A percentile compares a stretch with the other conserved stretches of the same genome.
These are phyloP conservation scores for Mortierella sp. DNA, from an alignment of 371 early-diverging fungal genomes.

Conservation along the genomic window DNA sequence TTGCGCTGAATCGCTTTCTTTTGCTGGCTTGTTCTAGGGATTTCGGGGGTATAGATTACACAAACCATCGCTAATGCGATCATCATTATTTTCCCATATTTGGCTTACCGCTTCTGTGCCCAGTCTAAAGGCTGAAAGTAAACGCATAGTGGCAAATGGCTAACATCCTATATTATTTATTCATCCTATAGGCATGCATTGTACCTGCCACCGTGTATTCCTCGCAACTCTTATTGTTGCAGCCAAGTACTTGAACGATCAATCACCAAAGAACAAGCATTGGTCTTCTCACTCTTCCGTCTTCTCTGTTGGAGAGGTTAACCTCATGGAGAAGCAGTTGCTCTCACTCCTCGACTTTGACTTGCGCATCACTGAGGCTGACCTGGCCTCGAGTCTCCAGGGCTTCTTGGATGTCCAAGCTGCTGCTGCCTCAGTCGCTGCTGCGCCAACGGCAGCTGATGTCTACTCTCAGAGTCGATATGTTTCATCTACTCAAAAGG, in stretches of 20 bases:
- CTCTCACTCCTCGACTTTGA: slow-evolving; percentile 72
- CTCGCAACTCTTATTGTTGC: slow-evolving; percentile 85
- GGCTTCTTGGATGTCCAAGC: slow-evolving; percentile 43
- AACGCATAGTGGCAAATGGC: background rate
- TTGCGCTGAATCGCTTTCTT: background rate
- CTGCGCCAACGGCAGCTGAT: background rate
- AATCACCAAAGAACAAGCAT: slow-evolving; percentile 82
- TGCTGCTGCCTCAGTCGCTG: background rate
- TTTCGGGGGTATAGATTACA: background rate
- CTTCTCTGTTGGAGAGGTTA: slow-evolving; percentile 82
- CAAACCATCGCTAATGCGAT: slow-evolving; percentile 30
- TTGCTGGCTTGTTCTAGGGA: background rate
- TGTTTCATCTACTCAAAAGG: slow-evolving; percentile 8
- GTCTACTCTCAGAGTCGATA: slow-evolving; percentile 18
- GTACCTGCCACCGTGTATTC: slow-evolving; percentile 83
- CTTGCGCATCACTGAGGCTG: slow-evolving; percentile 57
- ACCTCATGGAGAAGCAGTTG: slow-evolving; percentile 87
- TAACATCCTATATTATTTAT: background rate
- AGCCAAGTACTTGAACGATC: slow-evolving; percentile 81
- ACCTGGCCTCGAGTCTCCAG: slow-evolving; percentile 48
- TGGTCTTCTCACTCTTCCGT: slow-evolving; percentile 80
- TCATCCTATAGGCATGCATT: slow-evolving; percentile 71
- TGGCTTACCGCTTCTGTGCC: background rate
- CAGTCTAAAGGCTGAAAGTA: background rate
- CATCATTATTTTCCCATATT: slow-evolving; percentile 14